Evolutionary conservation across 352 stramenopile genomes (phyloP).

Genomic region (Thalassiosira sp.): DNA sequence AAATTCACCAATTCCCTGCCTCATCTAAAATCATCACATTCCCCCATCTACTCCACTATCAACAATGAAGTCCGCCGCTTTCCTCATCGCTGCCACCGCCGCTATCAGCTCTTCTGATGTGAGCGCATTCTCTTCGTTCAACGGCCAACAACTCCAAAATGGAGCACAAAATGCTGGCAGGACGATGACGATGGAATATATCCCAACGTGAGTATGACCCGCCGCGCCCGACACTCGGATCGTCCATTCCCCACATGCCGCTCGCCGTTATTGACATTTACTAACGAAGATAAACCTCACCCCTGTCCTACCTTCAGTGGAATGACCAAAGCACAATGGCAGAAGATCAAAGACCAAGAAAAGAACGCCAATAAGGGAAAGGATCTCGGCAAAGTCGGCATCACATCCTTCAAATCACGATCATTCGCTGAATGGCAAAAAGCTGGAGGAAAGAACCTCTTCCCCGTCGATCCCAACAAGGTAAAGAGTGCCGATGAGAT

Average conservation of each 20-base stretch:
- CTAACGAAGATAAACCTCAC: neutral
- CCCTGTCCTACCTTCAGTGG: constrained; percentile 35
- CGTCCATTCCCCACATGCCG: too few species aligned
- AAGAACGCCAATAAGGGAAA: constrained; percentile 74
- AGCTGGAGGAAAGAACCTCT: constrained; percentile 78
- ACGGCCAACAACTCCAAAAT: constrained; percentile 39
- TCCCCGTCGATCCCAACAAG: constrained; percentile 65
- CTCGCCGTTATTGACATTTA: too few species aligned
- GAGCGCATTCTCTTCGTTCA: constrained; percentile 54
- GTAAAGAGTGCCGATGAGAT: constrained; percentile 72
- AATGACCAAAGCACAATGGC: constrained; percentile 78
- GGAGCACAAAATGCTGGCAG: constrained; percentile 26
- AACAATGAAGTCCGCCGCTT: constrained; percentile 55
- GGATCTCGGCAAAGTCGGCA: constrained; percentile 76
- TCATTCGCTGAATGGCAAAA: constrained; percentile 82
- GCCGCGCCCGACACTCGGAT: too few species aligned
- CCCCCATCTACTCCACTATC: neutral
- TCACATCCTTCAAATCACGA: constrained; percentile 80
- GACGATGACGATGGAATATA: constrained; percentile 75
- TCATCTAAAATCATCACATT: neutral
- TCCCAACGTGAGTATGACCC: constrained; percentile 51
- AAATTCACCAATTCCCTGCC: neutral
- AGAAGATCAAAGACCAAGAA: constrained; percentile 76
- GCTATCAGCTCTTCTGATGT: constrained; percentile 21
- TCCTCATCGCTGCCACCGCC: constrained; percentile 31